Base-by-base conservation (phyloP, 306 rosid genomes). In the Dalbergia cochinchinensis region DNA sequence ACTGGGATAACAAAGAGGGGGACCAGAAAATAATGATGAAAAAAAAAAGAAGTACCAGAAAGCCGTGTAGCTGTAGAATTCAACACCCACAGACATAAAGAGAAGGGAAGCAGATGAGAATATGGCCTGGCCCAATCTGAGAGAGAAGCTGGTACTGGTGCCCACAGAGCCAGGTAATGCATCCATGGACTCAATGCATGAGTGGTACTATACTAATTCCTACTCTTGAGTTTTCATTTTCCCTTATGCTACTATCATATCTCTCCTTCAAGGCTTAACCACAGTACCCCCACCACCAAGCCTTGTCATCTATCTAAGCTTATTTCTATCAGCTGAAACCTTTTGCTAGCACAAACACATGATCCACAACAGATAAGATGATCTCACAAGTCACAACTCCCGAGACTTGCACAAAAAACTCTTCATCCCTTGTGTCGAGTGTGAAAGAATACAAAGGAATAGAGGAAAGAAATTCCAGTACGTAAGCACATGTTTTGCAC, bases 41-140 rank as follows among this genome's bases (percentile, higher is more conserved):
- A 11, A 15, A 61, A 64, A 18, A 33, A 2, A 15, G 9, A 51
- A 70, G 78, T 86, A 94, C 98, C 97, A 94, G 89, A 94, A 94
- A 85, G 97, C 86, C 1, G 97, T 90, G 86, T 89, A 91, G 90
- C 94, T 86, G 88, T 94, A 94, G 89, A 91, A 94, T 44, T 89
- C 97, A 59, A 90, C 94, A 7, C 95, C 94, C 47, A 90, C 37
- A 79, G 98, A 91, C 98, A 94, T 90, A 86, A 94, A 90, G 77
- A 91, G 88, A 74, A 94, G 95, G 26, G 98, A 94, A 63, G 91
- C 90, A 79, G 94, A 89, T 58, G 98, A 87, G 58, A 90, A 94
- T n/a, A 86, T 58, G 55, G 92, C 85, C 89, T 94, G 97, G 48
- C 91, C 92, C 83, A 94, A 84, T 88, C 98, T 90, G 66, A 94